These are phyloP conservation scores for Pythium vanterpoolii DNA, from an alignment of 352 stramenopile species.

Conservation along the genomic window DNA sequence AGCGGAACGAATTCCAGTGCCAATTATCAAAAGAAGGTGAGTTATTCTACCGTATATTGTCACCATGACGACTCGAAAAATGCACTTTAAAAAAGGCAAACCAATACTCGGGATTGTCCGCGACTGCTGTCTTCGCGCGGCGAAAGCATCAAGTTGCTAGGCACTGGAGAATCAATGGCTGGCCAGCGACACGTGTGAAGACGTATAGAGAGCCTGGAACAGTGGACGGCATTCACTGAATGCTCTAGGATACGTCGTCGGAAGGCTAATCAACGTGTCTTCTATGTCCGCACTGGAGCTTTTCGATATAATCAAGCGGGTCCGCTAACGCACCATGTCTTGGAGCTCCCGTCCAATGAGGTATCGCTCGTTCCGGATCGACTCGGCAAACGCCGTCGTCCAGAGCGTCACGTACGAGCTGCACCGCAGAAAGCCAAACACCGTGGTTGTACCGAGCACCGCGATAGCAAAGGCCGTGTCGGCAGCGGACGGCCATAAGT, in stretches of 20 bases:
- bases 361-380: constrained; percentile 87
- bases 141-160: no score
- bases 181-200: no score
- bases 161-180: no score
- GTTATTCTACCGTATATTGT: constrained; percentile 6
- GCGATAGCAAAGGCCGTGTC: constrained; percentile 60
- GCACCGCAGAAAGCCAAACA: constrained; percentile 6
- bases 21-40: constrained; percentile 17
- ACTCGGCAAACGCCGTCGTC: constrained; percentile 71
- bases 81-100: no score
- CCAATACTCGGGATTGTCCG: no score
- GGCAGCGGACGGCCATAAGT: constrained; percentile 44
- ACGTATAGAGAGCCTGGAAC: no score
- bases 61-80: constrained; percentile 19
- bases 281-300: no score
- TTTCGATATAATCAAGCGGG: neutral
- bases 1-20: constrained; percentile 13
- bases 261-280: no score
- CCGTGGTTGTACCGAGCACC: constrained; percentile 16
- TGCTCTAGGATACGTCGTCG: no score
- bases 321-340: constrained; percentile 67
- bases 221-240: no score
- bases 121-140: no score
- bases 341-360: constrained; percentile 82
- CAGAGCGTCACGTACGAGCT: constrained; percentile 47